Percentiles rank a stretch among this genome's conserved stretches.
These are phyloP conservation scores for Striga hermonthica DNA, from an alignment of 305 asterid species.

Conservation along the genomic window DNA sequence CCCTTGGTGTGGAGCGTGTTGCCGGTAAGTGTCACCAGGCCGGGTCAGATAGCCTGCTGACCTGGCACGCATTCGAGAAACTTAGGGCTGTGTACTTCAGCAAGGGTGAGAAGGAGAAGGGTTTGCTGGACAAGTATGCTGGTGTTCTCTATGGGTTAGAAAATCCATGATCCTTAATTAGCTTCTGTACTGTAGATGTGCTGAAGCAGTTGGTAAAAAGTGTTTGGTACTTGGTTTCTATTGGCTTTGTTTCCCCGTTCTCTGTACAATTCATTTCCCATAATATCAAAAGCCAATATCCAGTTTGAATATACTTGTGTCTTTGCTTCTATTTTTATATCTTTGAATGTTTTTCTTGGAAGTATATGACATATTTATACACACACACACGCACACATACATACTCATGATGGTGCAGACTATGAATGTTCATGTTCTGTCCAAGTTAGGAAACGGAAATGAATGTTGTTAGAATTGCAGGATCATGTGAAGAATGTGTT, in stretches of 20 bases:
- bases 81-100: no score
- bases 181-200: slow-evolving; percentile 36
- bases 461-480: background rate
- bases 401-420: slow-evolving; percentile 1
- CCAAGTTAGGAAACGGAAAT: slow-evolving; percentile 9
- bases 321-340: slow-evolving; percentile 14
- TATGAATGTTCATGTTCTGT: background rate
- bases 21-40: no score
- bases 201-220: slow-evolving; percentile 26
- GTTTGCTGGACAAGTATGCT: slow-evolving; percentile 48
- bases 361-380: background rate
- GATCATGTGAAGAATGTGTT: slow-evolving; percentile 3
- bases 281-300: slow-evolving; percentile 36
- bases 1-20: slow-evolving; percentile 46
- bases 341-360: background rate
- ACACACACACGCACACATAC: slow-evolving; percentile 9
- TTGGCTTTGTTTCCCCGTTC: slow-evolving; percentile 29
- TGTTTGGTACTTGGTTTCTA: slow-evolving; percentile 22
- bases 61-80: no score
- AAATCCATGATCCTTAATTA: slow-evolving; percentile 36
- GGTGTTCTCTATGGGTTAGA: slow-evolving; percentile 88
- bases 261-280: slow-evolving; percentile 39
- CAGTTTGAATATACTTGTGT: slow-evolving; percentile 25
- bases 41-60: no score
- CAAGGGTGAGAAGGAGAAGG: slow-evolving; percentile 21